These are phyloP conservation scores for Penicillium paxilli DNA, from an alignment of 495 filamentous ascomycete genomes.

Conservation along the genomic window DNA sequence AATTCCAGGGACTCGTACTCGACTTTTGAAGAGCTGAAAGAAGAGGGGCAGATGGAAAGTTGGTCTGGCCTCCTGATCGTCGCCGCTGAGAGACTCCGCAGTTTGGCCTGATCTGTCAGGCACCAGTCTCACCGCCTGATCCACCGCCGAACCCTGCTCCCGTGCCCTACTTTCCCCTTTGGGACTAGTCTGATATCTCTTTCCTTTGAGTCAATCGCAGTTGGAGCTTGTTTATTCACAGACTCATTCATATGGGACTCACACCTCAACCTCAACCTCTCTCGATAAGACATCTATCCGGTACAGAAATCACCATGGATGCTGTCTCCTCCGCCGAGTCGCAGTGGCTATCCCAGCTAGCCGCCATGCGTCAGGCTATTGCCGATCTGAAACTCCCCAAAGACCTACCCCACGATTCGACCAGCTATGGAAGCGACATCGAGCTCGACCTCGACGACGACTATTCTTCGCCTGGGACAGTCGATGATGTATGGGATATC, in stretches of 20 bases:
- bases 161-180: too few species aligned
- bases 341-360: slow-evolving; percentile 70
- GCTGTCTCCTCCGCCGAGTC: slow-evolving; percentile 47
- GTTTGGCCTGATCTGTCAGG: slow-evolving; percentile 10
- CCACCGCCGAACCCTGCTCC: too few species aligned
- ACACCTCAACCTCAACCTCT: too few species aligned
- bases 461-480: slow-evolving; percentile 58
- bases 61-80: slow-evolving; percentile 18
- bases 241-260: too few species aligned
- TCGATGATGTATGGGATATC: slow-evolving; percentile 88
- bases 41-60: not conserved
- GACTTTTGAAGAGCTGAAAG: too few species aligned
- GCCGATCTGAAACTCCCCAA: slow-evolving; percentile 63
- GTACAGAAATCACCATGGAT: slow-evolving; percentile 26
- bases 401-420: slow-evolving; percentile 39
- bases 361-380: slow-evolving; percentile 71
- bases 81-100: slow-evolving; percentile 18
- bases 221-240: too few species aligned
- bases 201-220: too few species aligned
- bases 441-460: slow-evolving; percentile 62
- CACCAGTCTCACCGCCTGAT: slow-evolving; percentile 1
- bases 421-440: slow-evolving; percentile 56
- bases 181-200: not conserved
- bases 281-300: too few species aligned
- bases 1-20: too few species aligned